Conservation (phyloP, 202 grass and related monocot genomes). For the Schoenoplectus tabernaemontani region DNA sequence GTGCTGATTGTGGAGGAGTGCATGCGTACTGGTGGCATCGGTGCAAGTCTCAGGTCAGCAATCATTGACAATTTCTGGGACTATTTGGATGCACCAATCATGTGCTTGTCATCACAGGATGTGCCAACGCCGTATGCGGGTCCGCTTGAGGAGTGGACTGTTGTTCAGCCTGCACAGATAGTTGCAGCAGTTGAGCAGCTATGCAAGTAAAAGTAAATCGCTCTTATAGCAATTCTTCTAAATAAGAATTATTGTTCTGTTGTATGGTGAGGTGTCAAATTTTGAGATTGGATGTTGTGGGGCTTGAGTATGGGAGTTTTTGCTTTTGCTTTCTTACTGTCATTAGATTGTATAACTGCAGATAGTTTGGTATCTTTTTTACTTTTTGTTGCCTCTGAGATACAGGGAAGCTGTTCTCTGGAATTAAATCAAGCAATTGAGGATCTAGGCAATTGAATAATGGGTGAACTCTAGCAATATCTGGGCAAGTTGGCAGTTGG, state of each 20-base stretch:
- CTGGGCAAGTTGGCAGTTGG: no score
- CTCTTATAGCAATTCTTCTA: background rate
- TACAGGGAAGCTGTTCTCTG: background rate
- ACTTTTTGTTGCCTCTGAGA: background rate
- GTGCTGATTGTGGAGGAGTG: conserved; percentile 90
- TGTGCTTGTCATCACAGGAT: conserved; percentile 85
- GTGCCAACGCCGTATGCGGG: conserved; percentile 69
- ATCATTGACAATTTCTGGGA: conserved; percentile 95
- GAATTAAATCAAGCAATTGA: background rate
- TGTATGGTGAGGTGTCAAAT: background rate
- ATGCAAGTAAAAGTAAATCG: conserved; percentile 40
- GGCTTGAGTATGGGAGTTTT: background rate
- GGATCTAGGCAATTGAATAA: no score
- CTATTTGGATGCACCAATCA: conserved; percentile 66
- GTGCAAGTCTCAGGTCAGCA: conserved; percentile 64
- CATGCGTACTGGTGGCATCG: conserved; percentile 77
- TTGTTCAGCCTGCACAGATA: conserved; percentile 82
- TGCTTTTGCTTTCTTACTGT: background rate
- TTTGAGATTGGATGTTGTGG: conserved; percentile 1
- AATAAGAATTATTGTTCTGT: background rate
- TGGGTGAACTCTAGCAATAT: background rate
- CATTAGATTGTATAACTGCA: background rate
- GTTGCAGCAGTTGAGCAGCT: conserved; percentile 78
- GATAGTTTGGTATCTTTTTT: background rate
- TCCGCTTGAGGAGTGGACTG: conserved; percentile 63